These are phyloP conservation scores for Colletotrichum costaricense DNA, from an alignment of 2,329 filamentous ascomycete genomes.

Conservation along the genomic window DNA sequence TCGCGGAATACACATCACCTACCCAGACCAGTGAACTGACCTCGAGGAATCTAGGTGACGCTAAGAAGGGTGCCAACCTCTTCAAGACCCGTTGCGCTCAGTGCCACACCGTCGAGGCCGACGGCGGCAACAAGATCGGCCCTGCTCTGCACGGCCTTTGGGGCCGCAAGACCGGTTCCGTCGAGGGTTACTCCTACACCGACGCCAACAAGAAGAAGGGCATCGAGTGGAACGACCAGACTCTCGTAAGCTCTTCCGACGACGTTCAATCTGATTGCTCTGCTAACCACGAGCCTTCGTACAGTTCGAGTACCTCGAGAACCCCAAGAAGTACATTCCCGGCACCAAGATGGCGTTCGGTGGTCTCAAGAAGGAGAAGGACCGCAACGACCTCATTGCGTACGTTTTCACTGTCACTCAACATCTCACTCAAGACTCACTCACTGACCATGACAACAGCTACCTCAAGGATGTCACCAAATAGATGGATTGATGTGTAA, in stretches of 20 bases:
- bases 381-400: constrained; percentile 98
- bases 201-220: constrained; percentile 99
- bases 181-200: constrained; percentile 96
- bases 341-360: constrained; percentile 99
- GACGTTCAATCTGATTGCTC: background rate
- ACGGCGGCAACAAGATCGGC: constrained; percentile 97
- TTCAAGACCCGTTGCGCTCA: constrained; percentile 99
- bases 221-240: constrained; percentile 86
- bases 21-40: constrained; percentile 13
- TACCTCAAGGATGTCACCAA: constrained; percentile 77
- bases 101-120: constrained; percentile 95
- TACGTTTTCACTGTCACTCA: constrained; percentile 61
- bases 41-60: constrained; percentile 72
- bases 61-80: constrained; percentile 96
- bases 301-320: constrained; percentile 98
- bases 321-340: constrained; percentile 99
- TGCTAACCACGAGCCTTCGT: constrained; percentile 32
- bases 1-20: background rate
- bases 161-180: constrained; percentile 92
- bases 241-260: constrained; percentile 71
- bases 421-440: background rate
- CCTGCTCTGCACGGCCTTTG: constrained; percentile 97
- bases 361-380: constrained; percentile 99
- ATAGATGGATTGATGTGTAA: constrained; percentile 60
- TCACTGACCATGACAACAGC: constrained; percentile 52